Evolutionary conservation across 73 alveolate genomes (phyloP), one percentile per base, ranked within the genome.

Genomic region (Uronychia binucleata): DNA sequence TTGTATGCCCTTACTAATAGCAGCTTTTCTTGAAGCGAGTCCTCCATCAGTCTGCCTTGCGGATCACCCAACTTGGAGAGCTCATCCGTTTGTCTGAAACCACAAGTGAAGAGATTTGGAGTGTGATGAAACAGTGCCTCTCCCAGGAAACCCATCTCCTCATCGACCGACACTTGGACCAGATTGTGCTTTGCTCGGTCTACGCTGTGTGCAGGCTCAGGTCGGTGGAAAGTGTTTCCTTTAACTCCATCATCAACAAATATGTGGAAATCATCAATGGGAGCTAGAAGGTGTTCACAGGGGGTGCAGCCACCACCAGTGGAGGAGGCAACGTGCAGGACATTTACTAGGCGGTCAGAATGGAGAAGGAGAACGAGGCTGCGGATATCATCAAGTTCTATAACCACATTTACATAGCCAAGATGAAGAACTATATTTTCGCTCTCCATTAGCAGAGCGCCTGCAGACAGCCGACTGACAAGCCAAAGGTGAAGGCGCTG

Each of bases 11-110:
- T 26, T 14, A 57, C 26, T 13, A 57, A 14, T 13, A 67, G 58
- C 35, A 83, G 58, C 85, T 92, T 90, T 92, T 92, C 57, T 92
- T 91, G 85, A 84, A 86, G 59, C 79, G 97, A 58, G 95, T 92
- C 1, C 79, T 90, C 26, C 91, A 91, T 58, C 33, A 58, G 77
- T 85, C 95, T 1, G 92, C 97, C 30, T 32, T 76, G 74, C 84
- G 92, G 79, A 81, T 92, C 46, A 28, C 57, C 28, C 92, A 85
- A 0, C 34, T 92, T 27, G 79, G 89, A 14, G 85, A 89, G 19
- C 26, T 27, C 5, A 29, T 92, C 13, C 25, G 67, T 26, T 29
- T 92, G 30, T 58, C 57, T 74, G 97, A 92, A 26, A 88, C 75
- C 27, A 79, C 88, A 0, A 29, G 57, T 25, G 97, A 92, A 59